Base-by-base conservation (phyloP, 2,329 filamentous ascomycete species). In the Fusarium coffeatum region DNA sequence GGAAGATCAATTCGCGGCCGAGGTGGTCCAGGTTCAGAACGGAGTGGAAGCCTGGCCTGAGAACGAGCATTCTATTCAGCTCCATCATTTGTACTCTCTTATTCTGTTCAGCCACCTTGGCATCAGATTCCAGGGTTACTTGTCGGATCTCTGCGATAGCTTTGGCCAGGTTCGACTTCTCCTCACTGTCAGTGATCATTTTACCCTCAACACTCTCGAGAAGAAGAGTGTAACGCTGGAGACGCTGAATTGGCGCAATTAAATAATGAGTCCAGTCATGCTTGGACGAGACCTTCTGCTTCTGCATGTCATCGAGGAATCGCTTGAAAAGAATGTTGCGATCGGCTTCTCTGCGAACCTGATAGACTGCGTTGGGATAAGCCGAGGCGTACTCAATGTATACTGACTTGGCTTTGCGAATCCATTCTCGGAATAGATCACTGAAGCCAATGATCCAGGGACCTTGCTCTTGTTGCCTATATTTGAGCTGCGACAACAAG, bases 401-500 rank as follows among this genome's bases (percentile, higher is more conserved):
- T 13, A 93, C 91, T 4, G 87, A 84, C 79, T 91, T 93, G 32
- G 96, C 96, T 80, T 98, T 98, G 68, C 96, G 89, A 67, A 98
- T 97, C 96, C 96, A 99, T 81, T 99, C 96, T 62, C 96, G 87
- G 84, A 99, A 98, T 51, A 99, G 93, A 76, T 98, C 96, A 77
- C 94, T 98, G 81, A 98, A 98, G 5, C 96, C 96, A 15, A 88
- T 86, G 62, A 99, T 91, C 90, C 94, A 99, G 0, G 96, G 96
- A 0, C 96, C 96, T 81, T 99, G 95, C 78, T 98, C 96, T 76
- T 96, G 92, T 79, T 99, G 96, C 27, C 96, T 90, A 78, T 98
- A 99, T 77, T 98, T 98, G 74, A 99, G 87, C 79, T 98, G 95
- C 3, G 95, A 92, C 25, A 99, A 83, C 22, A 99, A 87, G 78